Percentiles rank a stretch among this genome's conserved stretches.
phyloP scores from a whole-genome alignment of 1,139 yeast species.

The Candida buenavistaensis region DNA sequence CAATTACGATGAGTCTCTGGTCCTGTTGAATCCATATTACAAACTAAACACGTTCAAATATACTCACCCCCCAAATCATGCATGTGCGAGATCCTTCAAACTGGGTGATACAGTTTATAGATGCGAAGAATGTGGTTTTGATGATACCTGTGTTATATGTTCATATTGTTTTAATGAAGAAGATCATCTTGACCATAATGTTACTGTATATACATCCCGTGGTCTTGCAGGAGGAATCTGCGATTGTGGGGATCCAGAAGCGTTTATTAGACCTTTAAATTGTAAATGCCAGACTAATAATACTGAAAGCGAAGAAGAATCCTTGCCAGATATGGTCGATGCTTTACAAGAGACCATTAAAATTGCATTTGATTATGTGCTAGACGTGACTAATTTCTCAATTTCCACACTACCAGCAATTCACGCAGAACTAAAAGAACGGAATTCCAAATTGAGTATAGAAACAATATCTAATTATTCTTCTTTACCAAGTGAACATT shows the following conservation, averaged over 20 bases:
- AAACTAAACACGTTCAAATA: conserved; percentile 14
- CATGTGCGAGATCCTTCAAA: conserved; percentile 63
- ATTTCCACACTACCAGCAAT: conserved; percentile 37
- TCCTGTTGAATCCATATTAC: conserved; percentile 18
- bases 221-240: conserved; percentile 65
- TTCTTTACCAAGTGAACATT: conserved; percentile 28
- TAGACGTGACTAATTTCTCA: conserved; percentile 45
- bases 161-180: conserved; percentile 64
- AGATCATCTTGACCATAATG: conserved; percentile 67
- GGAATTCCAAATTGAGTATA: conserved; percentile 21
- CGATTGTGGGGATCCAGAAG: conserved; percentile 90
- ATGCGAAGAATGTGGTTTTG: conserved; percentile 67
- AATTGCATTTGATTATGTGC: conserved; percentile 46
- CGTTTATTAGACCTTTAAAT: conserved; percentile 59
- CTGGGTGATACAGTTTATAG: conserved; percentile 65
- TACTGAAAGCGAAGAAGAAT: conserved; percentile 8
- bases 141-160: conserved; percentile 75
- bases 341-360: conserved; percentile 32
- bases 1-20: too few species aligned
- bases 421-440: conserved; percentile 26
- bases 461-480: conserved; percentile 28
- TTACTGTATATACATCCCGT: conserved; percentile 49
- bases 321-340: conserved; percentile 15
- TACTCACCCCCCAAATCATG: conserved; percentile 35
- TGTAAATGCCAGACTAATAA: conserved; percentile 43